These are phyloP conservation scores for Colletotrichum ledebouriae DNA, from an alignment of 2,329 filamentous ascomycete genomes.

Conservation along the genomic window DNA sequence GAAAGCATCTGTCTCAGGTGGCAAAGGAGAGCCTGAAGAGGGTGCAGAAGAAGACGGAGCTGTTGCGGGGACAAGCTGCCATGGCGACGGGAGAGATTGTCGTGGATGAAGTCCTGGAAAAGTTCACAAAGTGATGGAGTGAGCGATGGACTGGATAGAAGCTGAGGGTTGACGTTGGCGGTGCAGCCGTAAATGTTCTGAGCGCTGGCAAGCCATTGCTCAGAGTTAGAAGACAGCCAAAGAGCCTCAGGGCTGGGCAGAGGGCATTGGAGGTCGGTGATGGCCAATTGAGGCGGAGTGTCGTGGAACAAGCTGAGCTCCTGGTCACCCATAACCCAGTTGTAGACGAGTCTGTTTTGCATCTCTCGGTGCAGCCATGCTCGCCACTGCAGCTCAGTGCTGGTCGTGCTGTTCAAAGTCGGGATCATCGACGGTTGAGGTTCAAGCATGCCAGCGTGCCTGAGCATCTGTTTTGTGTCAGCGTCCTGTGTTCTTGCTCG, in stretches of 20 bases:
- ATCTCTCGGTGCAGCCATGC: slow-evolving; percentile 76
- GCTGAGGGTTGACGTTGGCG: slow-evolving; percentile 63
- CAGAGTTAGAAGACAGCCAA: slow-evolving; percentile 71
- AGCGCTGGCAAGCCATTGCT: slow-evolving; percentile 71
- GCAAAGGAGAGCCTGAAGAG: slow-evolving; percentile 74
- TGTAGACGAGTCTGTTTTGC: slow-evolving; percentile 77
- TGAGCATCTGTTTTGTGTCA: slow-evolving; percentile 67
- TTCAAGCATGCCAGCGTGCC: slow-evolving; percentile 77
- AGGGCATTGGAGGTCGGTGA: slow-evolving; percentile 74
- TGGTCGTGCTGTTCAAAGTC: slow-evolving; percentile 57
- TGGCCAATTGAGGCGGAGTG: slow-evolving; percentile 71
- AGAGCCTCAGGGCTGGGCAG: slow-evolving; percentile 73
- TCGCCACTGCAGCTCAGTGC: slow-evolving; percentile 68
- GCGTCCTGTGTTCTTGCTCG: background rate
- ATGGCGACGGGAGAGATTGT: slow-evolving; percentile 68
- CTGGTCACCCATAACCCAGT: slow-evolving; percentile 81
- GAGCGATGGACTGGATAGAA: slow-evolving; percentile 62
- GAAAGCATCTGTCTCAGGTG: slow-evolving; percentile 75
- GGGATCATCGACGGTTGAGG: slow-evolving; percentile 60
- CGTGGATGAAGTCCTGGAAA: slow-evolving; percentile 76
- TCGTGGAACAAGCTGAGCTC: slow-evolving; percentile 78
- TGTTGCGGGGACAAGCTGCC: slow-evolving; percentile 64
- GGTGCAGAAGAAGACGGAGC: slow-evolving; percentile 76
- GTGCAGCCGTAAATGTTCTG: slow-evolving; percentile 70
- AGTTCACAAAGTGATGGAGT: slow-evolving; percentile 73